These are phyloP conservation scores for Yarrowia divulgata DNA, from an alignment of 805 yeast species.

Conservation along the genomic window DNA sequence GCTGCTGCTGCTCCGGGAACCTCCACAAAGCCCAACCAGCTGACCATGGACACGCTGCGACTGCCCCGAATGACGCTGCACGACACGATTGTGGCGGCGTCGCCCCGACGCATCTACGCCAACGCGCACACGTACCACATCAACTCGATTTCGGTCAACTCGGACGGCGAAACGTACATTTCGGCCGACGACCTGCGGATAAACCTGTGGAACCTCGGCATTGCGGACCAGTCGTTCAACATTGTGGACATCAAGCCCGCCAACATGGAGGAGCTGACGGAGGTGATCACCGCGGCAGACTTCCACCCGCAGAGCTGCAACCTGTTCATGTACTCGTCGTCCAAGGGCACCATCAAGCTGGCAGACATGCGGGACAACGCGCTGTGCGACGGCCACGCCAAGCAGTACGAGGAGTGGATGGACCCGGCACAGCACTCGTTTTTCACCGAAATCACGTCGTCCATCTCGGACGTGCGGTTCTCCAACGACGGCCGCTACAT, in stretches of 20 bases:
- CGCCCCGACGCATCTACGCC: constrained; percentile 87
- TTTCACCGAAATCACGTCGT: constrained; percentile 95
- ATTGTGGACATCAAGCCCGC: constrained; percentile 98
- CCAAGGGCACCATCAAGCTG: constrained; percentile 93
- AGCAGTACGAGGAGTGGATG: constrained; percentile 84
- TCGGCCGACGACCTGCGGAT: constrained; percentile 93
- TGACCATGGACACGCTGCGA: constrained; percentile 57
- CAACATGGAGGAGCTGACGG: constrained; percentile 98
- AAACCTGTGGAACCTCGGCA: constrained; percentile 92
- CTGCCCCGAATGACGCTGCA: constrained; percentile 91
- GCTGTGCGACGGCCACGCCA: constrained; percentile 86
- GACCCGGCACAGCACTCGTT: constrained; percentile 94
- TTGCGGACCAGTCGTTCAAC: constrained; percentile 94
- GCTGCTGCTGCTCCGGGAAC: constrained; percentile 39
- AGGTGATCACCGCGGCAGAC: constrained; percentile 95
- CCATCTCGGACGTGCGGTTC: constrained; percentile 92
- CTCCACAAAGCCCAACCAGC: constrained; percentile 44
- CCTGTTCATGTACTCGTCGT: constrained; percentile 90
- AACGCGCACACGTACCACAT: constrained; percentile 99
- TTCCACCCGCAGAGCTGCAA: constrained; percentile 95
- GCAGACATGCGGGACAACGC: constrained; percentile 97
- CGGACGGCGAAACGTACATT: constrained; percentile 94
- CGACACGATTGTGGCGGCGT: constrained; percentile 93
- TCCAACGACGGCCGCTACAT: constrained; percentile 91
- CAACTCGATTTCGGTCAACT: constrained; percentile 91